A percentile compares a stretch with the other conserved stretches of the same genome.
These are phyloP conservation scores for Syzygium syzygioides DNA, from an alignment of 441 rosid species.

Conservation along the genomic window DNA sequence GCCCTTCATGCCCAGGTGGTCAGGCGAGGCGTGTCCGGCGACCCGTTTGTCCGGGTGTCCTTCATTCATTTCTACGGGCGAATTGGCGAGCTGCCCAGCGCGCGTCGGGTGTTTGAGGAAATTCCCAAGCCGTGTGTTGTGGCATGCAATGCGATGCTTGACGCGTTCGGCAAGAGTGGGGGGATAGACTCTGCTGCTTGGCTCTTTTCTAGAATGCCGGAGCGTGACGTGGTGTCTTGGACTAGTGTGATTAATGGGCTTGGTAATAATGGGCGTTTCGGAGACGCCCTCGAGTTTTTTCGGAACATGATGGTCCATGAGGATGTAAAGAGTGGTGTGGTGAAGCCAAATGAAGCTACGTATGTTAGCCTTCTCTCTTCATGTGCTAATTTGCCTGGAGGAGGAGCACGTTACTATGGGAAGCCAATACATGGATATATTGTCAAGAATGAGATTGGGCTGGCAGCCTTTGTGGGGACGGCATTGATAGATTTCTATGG, in stretches of 20 bases:
- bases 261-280: slow-evolving; percentile 26
- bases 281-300: slow-evolving; percentile 34
- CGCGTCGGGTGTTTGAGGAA: slow-evolving; percentile 48
- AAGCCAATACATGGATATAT: slow-evolving; percentile 58
- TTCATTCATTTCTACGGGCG: slow-evolving; percentile 35
- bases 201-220: slow-evolving; percentile 35
- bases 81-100: slow-evolving; percentile 23
- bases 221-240: slow-evolving; percentile 64
- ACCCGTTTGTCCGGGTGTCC: slow-evolving; percentile 51
- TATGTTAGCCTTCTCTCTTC: slow-evolving; percentile 51
- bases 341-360: slow-evolving; percentile 52
- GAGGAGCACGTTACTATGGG: slow-evolving; percentile 34
- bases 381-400: slow-evolving; percentile 42
- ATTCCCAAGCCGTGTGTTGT: slow-evolving; percentile 35
- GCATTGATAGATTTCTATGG: slow-evolving; percentile 62
- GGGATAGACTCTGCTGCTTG: slow-evolving; percentile 41
- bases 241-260: slow-evolving; percentile 62
- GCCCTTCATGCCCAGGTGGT: slow-evolving; percentile 49
- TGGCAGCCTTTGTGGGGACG: slow-evolving; percentile 31
- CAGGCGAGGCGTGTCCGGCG: slow-evolving; percentile 36
- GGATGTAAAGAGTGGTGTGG: neutral
- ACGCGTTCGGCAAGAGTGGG: slow-evolving; percentile 50
- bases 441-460: slow-evolving; percentile 18
- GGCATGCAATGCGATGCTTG: slow-evolving; percentile 50
- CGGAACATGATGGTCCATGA: slow-evolving; percentile 33